Evolutionary conservation across 2,329 filamentous ascomycete genomes (phyloP).

Genomic region (Phialophora expanda): DNA sequence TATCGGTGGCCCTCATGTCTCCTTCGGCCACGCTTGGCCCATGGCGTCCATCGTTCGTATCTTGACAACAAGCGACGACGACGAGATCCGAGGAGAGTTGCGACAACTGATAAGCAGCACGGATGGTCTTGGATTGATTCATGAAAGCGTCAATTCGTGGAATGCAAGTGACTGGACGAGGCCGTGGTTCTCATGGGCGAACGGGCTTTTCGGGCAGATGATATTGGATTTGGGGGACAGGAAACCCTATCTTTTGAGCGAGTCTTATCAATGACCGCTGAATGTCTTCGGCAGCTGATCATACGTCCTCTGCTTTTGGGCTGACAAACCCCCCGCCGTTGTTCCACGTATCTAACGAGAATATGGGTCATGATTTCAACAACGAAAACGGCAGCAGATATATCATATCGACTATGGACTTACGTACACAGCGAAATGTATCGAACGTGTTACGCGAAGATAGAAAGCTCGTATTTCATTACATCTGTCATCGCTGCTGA

Average conservation of each 20-base stretch:
- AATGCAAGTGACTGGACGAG: conserved; percentile 53
- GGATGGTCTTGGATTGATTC: conserved; percentile 77
- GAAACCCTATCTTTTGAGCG: conserved; percentile 12
- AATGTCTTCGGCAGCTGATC: background rate
- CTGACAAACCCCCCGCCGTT: too few relatives aligned
- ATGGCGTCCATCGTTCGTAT: conserved; percentile 93
- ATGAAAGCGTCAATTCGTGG: conserved; percentile 85
- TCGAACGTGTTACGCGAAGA: too few relatives aligned
- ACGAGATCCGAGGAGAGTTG: conserved; percentile 76
- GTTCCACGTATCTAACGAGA: too few relatives aligned
- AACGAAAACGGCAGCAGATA: too few relatives aligned
- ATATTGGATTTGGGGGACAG: conserved; percentile 13
- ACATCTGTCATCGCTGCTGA: too few relatives aligned
- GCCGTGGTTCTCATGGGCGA: conserved; percentile 93
- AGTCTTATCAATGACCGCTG: conserved; percentile 8
- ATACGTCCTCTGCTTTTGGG: too few relatives aligned
- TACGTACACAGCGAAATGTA: too few relatives aligned
- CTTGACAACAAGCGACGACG: conserved; percentile 76
- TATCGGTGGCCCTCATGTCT: conserved; percentile 82
- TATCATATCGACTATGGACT: too few relatives aligned
- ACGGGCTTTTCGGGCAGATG: conserved; percentile 75
- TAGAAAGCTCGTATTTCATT: too few relatives aligned
- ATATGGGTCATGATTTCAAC: too few relatives aligned
- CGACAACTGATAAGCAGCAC: conserved; percentile 71
- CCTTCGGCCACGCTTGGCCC: conserved; percentile 87